Base-by-base conservation (phyloP, 495 filamentous ascomycete genomes). In the Peziza echinospora region DNA sequence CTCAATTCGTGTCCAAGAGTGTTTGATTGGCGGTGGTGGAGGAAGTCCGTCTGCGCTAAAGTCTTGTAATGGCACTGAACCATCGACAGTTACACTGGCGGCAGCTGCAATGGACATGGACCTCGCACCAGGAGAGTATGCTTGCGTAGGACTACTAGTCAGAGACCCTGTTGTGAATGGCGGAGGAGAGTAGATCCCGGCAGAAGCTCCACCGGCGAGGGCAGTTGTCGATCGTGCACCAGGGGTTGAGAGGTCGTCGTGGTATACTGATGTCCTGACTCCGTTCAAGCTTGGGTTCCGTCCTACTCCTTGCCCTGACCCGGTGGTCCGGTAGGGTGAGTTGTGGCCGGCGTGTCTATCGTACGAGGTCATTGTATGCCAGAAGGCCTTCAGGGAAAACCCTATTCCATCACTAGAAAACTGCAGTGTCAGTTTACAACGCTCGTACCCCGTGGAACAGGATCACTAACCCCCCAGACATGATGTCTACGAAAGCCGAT, bases 11-110 rank as follows among this genome's bases (percentile, higher is more conserved):
- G 71, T 74, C 89, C 89, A 99, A 21, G 85, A 89, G 66, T 93
- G 85, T 46, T 62, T 51, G 10, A 93, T 77, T 9, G 89, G 83
- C 2, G 89, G 89, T 5, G 89, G 73, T 10, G 91, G 89, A 0
- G 89, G 85, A 19, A 80, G 72, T 43, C 89, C 89, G 51, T 96
- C 84, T 26, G 53, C 44, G 52, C 77, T 73, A 64, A 99, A 99
- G 44, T 82, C 81, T 64, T 94, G 91, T 79, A 99, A 85, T 47
- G 85, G 85, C 47, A 99, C 94, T 61, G 93, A 86, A 17, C 80
- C 78, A 8, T 71, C 61, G 43, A 72, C 75, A 47, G 78, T 75
- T 22, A 70, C 69, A 46, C n/a, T n/a, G 8, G 71, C 61, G 43
- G 73, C 75, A 47, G 78, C 75, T 22, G 70, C 69, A 46, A 80